Conservation (phyloP, 345 rosid species). For the Aquilaria yunnanensis region DNA sequence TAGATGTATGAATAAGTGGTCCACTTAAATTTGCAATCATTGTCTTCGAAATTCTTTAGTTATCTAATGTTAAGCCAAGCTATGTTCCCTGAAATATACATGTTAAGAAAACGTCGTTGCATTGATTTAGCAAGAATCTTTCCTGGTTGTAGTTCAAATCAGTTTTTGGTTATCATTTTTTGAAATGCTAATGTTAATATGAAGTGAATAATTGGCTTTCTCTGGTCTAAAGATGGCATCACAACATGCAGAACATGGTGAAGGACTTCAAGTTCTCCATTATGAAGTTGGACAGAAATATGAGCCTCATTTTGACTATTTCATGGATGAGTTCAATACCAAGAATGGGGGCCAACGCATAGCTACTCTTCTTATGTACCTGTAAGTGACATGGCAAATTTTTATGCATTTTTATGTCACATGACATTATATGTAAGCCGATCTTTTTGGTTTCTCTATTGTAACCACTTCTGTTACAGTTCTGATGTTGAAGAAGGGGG, state of each 20-base stretch:
- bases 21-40: too few species aligned
- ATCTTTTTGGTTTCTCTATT: constrained; percentile 4
- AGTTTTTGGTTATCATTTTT: constrained; percentile 7
- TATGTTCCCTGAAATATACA: too few species aligned
- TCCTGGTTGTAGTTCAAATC: neutral
- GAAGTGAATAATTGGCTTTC: neutral
- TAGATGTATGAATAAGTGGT: neutral
- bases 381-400: constrained; percentile 41
- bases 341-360: constrained; percentile 93
- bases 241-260: constrained; percentile 69
- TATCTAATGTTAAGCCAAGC: neutral
- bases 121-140: neutral
- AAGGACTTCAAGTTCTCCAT: constrained; percentile 94
- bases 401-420: neutral
- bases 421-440: constrained; percentile 2
- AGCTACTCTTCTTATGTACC: constrained; percentile 96
- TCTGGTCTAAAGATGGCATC: constrained; percentile 2
- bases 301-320: constrained; percentile 94
- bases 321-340: constrained; percentile 75
- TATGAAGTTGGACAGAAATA: constrained; percentile 93
- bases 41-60: neutral
- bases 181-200: neutral
- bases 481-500: constrained; percentile 99
- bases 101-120: too few species aligned
- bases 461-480: constrained; percentile 34